Percentiles rank a stretch among this genome's conserved stretches.
phyloP scores from a whole-genome alignment of 352 stramenopile genomes.

The Globisporangium cederbergense region DNA sequence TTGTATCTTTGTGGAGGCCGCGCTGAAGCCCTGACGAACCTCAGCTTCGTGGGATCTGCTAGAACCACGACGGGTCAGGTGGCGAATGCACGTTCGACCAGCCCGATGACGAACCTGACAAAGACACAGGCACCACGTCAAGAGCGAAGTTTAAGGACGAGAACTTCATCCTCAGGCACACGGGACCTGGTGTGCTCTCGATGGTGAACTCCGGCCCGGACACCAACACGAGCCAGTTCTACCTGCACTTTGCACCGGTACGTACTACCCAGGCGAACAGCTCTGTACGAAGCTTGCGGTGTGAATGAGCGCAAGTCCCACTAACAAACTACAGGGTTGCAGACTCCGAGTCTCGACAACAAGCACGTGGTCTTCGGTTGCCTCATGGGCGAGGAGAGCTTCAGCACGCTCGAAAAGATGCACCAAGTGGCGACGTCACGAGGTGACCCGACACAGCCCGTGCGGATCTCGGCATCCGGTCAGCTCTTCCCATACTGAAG shows the following conservation, averaged over 20 bases:
- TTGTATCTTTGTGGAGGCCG: no score
- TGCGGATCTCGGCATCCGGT: slow-evolving; percentile 42
- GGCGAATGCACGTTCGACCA: slow-evolving; percentile 86
- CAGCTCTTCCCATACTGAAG: slow-evolving; percentile 38
- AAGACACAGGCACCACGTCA: slow-evolving; percentile 7
- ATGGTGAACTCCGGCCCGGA: slow-evolving; percentile 95
- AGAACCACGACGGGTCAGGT: slow-evolving; percentile 76
- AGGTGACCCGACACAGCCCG: slow-evolving; percentile 42
- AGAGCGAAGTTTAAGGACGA: slow-evolving; percentile 88
- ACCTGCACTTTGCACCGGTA: slow-evolving; percentile 78
- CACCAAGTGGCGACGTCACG: slow-evolving; percentile 43
- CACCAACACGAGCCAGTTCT: slow-evolving; percentile 97
- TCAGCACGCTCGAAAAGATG: slow-evolving; percentile 41
- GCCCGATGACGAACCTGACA: slow-evolving; percentile 10
- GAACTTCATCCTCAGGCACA: slow-evolving; percentile 93
- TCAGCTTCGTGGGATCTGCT: background rate
- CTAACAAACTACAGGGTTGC: background rate
- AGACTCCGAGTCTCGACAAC: slow-evolving; percentile 69
- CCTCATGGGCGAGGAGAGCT: slow-evolving; percentile 48
- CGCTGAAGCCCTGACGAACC: background rate
- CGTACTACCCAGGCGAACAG: slow-evolving; percentile 1
- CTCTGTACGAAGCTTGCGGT: background rate
- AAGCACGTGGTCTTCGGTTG: slow-evolving; percentile 81
- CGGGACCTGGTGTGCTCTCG: slow-evolving; percentile 80
- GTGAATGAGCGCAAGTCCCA: background rate